Conservation (phyloP, 177 flowering plant species). For the Vitis hybrid region DNA sequence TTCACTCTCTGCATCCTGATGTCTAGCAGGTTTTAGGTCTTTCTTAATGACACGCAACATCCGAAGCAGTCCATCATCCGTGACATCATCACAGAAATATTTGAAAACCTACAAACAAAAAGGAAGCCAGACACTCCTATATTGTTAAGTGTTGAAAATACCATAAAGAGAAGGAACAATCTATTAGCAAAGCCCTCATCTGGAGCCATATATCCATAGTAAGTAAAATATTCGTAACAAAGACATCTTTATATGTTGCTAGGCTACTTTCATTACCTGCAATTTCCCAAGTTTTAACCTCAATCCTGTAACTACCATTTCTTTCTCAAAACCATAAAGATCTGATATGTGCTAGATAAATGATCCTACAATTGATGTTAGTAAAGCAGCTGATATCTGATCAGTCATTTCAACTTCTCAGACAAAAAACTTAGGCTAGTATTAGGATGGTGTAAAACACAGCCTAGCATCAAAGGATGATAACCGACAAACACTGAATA, state of each 20-base stretch:
- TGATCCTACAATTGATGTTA: not conserved
- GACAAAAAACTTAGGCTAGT: no score
- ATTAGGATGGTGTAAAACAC: no score
- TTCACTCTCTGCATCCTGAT: slow-evolving; percentile 42
- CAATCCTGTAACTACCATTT: not conserved
- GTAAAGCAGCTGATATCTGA: not conserved
- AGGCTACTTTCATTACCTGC: no score
- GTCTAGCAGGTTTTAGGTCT: slow-evolving; percentile 79
- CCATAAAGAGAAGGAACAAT: no score
- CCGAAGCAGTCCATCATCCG: slow-evolving; percentile 66
- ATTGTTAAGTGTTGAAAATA: no score
- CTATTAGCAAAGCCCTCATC: no score
- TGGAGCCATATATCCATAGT: no score
- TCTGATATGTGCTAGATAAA: not conserved
- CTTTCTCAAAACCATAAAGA: not conserved
- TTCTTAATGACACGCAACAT: slow-evolving; percentile 85
- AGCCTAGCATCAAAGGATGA: no score
- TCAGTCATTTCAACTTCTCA: not conserved
- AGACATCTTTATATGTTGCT: no score
- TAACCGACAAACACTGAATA: no score
- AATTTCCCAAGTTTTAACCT: not conserved
- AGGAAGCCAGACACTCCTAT: no score
- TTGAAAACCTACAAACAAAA: slow-evolving; percentile 66
- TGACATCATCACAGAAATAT: slow-evolving; percentile 61
- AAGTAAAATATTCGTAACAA: no score